Evolutionary conservation across 2,329 filamentous ascomycete species (phyloP), one percentile per base, ranked within the genome.

Genomic region (Tolypocladium cylindrosporum): DNA sequence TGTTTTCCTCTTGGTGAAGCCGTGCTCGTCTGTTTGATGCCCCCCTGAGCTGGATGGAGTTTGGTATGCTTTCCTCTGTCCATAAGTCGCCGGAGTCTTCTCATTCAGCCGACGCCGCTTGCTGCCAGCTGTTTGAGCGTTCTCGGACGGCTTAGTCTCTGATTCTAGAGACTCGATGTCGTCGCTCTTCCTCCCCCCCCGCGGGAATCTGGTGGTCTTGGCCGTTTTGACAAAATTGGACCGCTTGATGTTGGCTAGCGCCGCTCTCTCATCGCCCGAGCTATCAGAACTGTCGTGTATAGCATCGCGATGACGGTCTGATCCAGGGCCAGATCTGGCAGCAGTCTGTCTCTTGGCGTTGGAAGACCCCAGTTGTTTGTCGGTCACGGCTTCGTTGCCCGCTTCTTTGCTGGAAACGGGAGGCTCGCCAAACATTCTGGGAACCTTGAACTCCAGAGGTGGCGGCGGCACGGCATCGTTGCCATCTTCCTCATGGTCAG

Each of bases 241-340:
- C 10, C 61, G 62, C 42, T 61, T 67, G 34, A 78, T 76, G 55
- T 68, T 61, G 19, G 64, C 71, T 5, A 63, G 61, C n/a, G 59
- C 58, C 39, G 58, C 61, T 34, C 57, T 58, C 27, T 71, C 65
- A 39, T 70, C 65, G 27, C 64, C 66, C 2, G 69, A 71, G 54
- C 65, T 63, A 34, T 64, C 62, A 11, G 60, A 65, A 58, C 45
- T 56, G 37, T 54, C 10, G 41, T 48, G 16, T 37, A 53, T 19
- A 39, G 42, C 13, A 39, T 21, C n/a, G 13, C 56, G 27, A 51
- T 66, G 62, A 27, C 62, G 64, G 57, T 63, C 60, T 34, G 60
- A 41, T n/a, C 7, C 16, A 41, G 40, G 19, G 19, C 9, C 19
- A 10, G 10, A 7, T 9, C 19, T 10, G 40, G 40, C 40, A 41